Conservation (phyloP, 2,329 filamentous ascomycete genomes). For the Canariomyces notabilis region DNA sequence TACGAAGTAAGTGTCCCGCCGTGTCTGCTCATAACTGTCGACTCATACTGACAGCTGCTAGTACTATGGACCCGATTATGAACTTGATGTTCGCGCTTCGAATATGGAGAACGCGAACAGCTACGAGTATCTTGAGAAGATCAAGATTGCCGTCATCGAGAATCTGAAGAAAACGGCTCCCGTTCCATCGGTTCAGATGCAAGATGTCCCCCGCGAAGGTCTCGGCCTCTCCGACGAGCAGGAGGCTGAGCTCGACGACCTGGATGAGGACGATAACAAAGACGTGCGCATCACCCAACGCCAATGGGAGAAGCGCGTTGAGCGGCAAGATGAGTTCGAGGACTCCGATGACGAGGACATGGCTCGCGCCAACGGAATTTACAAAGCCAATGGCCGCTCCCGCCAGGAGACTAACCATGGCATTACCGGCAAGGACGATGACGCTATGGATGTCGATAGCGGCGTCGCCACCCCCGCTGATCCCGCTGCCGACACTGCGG, state of each 20-base stretch:
- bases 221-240: slow-evolving; percentile 63
- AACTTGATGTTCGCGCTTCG: slow-evolving; percentile 80
- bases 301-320: slow-evolving; percentile 72
- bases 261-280: slow-evolving; percentile 81
- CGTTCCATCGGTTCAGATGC: slow-evolving; percentile 87
- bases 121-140: slow-evolving; percentile 72
- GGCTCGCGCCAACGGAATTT: slow-evolving; percentile 66
- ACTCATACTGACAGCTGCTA: slow-evolving; percentile 36
- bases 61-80: slow-evolving; percentile 89
- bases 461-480: slow-evolving; percentile 20
- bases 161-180: slow-evolving; percentile 82
- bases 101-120: slow-evolving; percentile 92
- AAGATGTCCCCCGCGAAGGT: slow-evolving; percentile 62
- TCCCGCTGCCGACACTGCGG: slow-evolving; percentile 10
- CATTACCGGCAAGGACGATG: slow-evolving; percentile 30
- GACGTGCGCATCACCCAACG: slow-evolving; percentile 78
- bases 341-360: slow-evolving; percentile 89
- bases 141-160: slow-evolving; percentile 76
- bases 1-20: slow-evolving; percentile 58
- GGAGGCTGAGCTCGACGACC: slow-evolving; percentile 59
- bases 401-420: slow-evolving; percentile 50
- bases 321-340: slow-evolving; percentile 74
- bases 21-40: neutral
- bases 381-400: slow-evolving; percentile 39
- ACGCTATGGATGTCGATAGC: slow-evolving; percentile 25